Evolutionary conservation across 2,329 filamentous ascomycete genomes (phyloP).

Genomic region (Alternaria sp.): DNA sequence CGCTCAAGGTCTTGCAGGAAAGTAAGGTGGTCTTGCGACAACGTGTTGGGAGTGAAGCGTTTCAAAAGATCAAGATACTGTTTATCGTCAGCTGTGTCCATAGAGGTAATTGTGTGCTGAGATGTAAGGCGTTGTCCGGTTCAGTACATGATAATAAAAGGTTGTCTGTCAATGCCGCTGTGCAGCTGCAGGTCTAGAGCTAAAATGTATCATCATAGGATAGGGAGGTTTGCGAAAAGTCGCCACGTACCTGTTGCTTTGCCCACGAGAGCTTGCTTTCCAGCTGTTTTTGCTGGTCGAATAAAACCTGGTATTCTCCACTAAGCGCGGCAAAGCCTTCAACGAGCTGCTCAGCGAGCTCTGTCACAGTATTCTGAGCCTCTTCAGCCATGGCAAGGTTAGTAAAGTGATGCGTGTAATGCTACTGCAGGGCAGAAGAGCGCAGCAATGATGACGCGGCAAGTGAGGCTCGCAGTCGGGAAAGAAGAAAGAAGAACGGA

Average conservation of each 20-base stretch:
- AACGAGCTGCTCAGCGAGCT: conserved; percentile 54
- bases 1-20: conserved; percentile 52
- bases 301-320: conserved; percentile 57
- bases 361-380: conserved; percentile 33
- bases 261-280: conserved; percentile 58
- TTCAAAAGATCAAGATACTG: conserved; percentile 53
- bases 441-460: conserved; percentile 37
- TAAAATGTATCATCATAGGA: conserved; percentile 58
- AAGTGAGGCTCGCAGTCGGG: conserved; percentile 27
- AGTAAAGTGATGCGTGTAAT: conserved; percentile 15
- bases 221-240: conserved; percentile 10
- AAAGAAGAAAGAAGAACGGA: conserved; percentile 23
- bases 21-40: conserved; percentile 50
- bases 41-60: conserved; percentile 49
- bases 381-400: conserved; percentile 37
- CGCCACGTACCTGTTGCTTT: conserved; percentile 57
- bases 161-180: conserved; percentile 56
- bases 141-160: conserved; percentile 53
- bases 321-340: conserved; percentile 58
- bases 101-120: background rate
- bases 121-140: conserved; percentile 13
- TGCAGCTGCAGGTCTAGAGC: conserved; percentile 62
- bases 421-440: conserved; percentile 11
- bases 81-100: conserved; percentile 29
- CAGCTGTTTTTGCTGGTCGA: conserved; percentile 54